Evolutionary conservation across 805 yeast genomes (phyloP).

Genomic region (Kluyveromyces aestuarii): DNA sequence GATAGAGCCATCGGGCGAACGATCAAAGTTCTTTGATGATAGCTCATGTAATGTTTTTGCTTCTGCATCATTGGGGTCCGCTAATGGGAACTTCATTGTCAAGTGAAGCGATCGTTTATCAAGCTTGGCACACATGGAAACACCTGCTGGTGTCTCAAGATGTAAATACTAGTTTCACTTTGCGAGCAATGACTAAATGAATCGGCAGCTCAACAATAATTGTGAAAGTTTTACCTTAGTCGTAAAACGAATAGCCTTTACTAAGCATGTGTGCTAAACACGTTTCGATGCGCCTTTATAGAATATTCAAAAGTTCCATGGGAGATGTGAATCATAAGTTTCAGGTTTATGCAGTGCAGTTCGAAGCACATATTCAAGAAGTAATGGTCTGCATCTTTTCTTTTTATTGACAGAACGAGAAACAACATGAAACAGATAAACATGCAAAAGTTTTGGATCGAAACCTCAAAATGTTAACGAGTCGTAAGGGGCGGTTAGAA

Average conservation of each 20-base stretch:
- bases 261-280: not conserved
- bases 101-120: not conserved
- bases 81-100: not conserved
- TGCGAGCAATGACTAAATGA: not conserved
- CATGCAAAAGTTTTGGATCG: not conserved
- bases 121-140: not conserved
- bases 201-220: too few relatives aligned
- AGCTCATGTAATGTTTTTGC: slow-evolving; percentile 32
- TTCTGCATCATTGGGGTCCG: not conserved
- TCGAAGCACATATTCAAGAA: not conserved
- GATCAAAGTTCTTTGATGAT: slow-evolving; percentile 35
- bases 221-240: not conserved
- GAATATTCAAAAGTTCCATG: not conserved
- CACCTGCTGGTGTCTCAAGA: slow-evolving; percentile 1
- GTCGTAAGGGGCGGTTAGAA: too few relatives aligned
- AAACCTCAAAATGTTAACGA: slow-evolving; percentile 1
- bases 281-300: not conserved
- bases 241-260: not conserved
- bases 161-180: too few relatives aligned
- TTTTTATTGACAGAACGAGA: not conserved
- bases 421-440: not conserved
- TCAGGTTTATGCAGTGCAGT: not conserved
- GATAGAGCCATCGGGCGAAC: slow-evolving; percentile 45
- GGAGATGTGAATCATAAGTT: not conserved
- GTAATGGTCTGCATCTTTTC: not conserved